Evolutionary conservation across 805 yeast species (phyloP), one percentile per base, ranked within the genome.

Genomic region (Wickerhamiella allomyrinae): DNA sequence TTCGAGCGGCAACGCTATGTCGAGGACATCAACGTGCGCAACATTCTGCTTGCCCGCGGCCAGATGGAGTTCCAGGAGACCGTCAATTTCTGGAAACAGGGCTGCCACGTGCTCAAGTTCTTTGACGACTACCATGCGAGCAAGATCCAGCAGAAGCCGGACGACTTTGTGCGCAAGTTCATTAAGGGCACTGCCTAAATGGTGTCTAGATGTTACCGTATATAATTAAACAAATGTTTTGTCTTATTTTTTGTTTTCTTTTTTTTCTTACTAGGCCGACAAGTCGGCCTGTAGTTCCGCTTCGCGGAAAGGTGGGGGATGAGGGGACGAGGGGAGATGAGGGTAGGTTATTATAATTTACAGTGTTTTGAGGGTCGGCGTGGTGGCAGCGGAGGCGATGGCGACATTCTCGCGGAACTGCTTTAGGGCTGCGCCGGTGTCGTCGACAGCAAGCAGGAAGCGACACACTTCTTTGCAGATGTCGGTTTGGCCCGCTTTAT

Each of bases 11-110:
- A 83, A 56, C 70, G 94, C 56, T 83, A 68, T 57, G 84, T 82
- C 41, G 65, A 66, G 41, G 84, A 79, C 55, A 59, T 78, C 50
- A 73, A 74, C 25, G 73, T 79, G 37, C 68, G 71, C 49, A 84
- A 83, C 61, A 70, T 80, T 14, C 67, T 84, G 44, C 74, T 74
- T 51, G 76, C 81, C 65, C 80, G 82, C 66, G 94, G 89, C 6
- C 86, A 81, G 56, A 81, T 81, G 91, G 94, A 84, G 60, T 84
- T 76, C 63, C 94, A 83, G 65, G 94, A 83, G 58, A 70, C 82
- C 56, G 71, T 78, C 55, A 84, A 84, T 64, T 83, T 83, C 67
- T 83, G 94, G 94, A 84, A 83, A 61, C 94, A 84, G 68, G 76
- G 74, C 57, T 74, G 87, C 49, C 93, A 83, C 61, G 84, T 83